Conservation (phyloP, 371 early-diverging fungal species). For the Apophysomyces ossiformis region DNA sequence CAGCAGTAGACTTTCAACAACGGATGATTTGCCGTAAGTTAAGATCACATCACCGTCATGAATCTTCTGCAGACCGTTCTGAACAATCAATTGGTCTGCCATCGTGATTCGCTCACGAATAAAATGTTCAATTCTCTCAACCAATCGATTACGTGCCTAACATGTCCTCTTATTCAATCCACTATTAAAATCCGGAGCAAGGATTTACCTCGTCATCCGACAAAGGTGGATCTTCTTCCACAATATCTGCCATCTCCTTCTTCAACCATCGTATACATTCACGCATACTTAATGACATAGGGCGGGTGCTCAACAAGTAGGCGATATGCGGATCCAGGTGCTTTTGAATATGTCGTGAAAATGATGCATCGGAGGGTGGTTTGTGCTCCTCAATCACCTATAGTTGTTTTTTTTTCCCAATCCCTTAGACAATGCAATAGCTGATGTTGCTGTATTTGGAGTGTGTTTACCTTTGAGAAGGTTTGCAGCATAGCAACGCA, state of each 20-base stretch:
- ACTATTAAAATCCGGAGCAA: background rate
- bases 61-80: slow-evolving; percentile 85
- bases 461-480: slow-evolving; percentile 72
- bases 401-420: slow-evolving; percentile 12
- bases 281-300: slow-evolving; percentile 94
- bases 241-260: slow-evolving; percentile 75
- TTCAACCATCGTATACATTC: slow-evolving; percentile 94
- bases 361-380: slow-evolving; percentile 83
- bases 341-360: slow-evolving; percentile 84
- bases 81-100: slow-evolving; percentile 83
- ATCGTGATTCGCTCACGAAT: slow-evolving; percentile 89
- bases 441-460: background rate
- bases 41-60: slow-evolving; percentile 94
- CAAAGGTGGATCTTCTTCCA: slow-evolving; percentile 60
- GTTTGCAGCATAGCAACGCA: slow-evolving; percentile 85
- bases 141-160: slow-evolving; percentile 53
- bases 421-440: background rate
- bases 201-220: slow-evolving; percentile 81
- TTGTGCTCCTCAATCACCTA: slow-evolving; percentile 91
- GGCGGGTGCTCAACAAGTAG: slow-evolving; percentile 79
- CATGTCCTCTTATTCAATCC: background rate
- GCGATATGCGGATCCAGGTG: slow-evolving; percentile 90
- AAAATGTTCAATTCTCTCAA: slow-evolving; percentile 83
- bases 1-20: slow-evolving; percentile 78
- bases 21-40: slow-evolving; percentile 88